These are phyloP conservation scores for Termitomyces sp. DNA, from an alignment of 768 basidiomycete genomes.

Conservation along the genomic window DNA sequence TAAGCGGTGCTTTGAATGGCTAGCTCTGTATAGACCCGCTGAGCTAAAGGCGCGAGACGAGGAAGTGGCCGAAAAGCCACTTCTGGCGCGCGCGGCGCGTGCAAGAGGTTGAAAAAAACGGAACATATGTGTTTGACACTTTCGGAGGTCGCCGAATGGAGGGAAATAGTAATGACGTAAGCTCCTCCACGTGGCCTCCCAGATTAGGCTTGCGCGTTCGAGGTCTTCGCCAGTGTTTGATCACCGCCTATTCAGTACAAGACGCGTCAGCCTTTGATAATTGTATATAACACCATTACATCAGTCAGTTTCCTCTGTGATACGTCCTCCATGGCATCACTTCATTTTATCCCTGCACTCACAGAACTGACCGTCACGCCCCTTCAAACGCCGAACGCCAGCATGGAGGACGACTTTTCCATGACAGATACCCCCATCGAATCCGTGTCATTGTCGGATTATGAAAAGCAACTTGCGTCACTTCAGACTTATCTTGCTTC, in stretches of 20 bases:
- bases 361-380: neutral
- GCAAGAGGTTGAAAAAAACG: slow-evolving; percentile 10
- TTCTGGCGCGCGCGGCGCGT: slow-evolving; percentile 5
- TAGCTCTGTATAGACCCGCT: neutral
- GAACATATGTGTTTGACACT: neutral
- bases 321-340: neutral
- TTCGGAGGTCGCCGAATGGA: neutral
- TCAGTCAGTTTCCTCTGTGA: slow-evolving; percentile 8
- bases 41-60: slow-evolving; percentile 2
- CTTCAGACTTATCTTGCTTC: slow-evolving; percentile 64
- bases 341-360: slow-evolving; percentile 1
- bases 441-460: slow-evolving; percentile 30
- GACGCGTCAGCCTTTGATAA: slow-evolving; percentile 12
- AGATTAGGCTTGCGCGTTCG: slow-evolving; percentile 9
- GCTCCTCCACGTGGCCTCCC: neutral
- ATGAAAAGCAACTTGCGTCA: slow-evolving; percentile 54
- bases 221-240: slow-evolving; percentile 3
- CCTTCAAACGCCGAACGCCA: slow-evolving; percentile 5
- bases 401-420: slow-evolving; percentile 58
- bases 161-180: slow-evolving; percentile 3
- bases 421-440: slow-evolving; percentile 34
- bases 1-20: neutral
- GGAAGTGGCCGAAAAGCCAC: slow-evolving; percentile 4
- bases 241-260: neutral
- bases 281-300: neutral